Base-by-base conservation (phyloP, 2,329 filamentous ascomycete genomes). In the Hymenoscyphus occultus region DNA sequence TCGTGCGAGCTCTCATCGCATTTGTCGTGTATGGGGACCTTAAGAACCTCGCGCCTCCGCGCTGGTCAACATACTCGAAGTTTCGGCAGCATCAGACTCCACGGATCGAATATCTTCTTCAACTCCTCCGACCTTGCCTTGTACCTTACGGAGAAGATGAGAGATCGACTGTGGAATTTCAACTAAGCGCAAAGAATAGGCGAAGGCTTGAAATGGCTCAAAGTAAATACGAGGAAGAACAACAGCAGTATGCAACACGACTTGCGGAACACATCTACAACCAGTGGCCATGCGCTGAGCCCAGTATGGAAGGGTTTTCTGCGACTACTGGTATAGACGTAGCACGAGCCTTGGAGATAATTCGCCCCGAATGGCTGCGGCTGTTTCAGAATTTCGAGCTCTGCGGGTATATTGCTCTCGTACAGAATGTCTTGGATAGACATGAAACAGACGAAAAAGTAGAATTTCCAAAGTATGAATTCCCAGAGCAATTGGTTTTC, bases 371-470 rank as follows among this genome's bases (percentile, higher is more conserved):
- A 60, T 87, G 83, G 83, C 67, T 73, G 4, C 78, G 80, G 0
- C 69, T 84, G 0, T 79, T 76, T n/a, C 75, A 79, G 5, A 87
- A 87, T 56, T 66, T 77, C 10, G 76, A 82, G 35, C 75, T 86
- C 0, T 78, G 76, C 0, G 54, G 71, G 0, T 81, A 85, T 67
- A 65, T 86, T 0, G 63, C 75, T 10, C 56, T 77, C 32, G 78
- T 83, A 0, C 82, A 86, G 61, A 5, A 57, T 0, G 68, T 82
- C 9, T 65, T 84, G 14, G 63, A 77, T 59, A 63, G 61, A 3
- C 73, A 76, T 58, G 71, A 3, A 1, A 32, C n/a, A 9, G 59
- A 58, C 7, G 35, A 40, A 4, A 12, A 22, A 3, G 28, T 59
- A 1, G 22, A 19, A 13, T 5, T 12, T 14, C 48, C 59, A 14